These are phyloP conservation scores for Albugo laibachii DNA, from an alignment of 352 stramenopile genomes.

Conservation along the genomic window DNA sequence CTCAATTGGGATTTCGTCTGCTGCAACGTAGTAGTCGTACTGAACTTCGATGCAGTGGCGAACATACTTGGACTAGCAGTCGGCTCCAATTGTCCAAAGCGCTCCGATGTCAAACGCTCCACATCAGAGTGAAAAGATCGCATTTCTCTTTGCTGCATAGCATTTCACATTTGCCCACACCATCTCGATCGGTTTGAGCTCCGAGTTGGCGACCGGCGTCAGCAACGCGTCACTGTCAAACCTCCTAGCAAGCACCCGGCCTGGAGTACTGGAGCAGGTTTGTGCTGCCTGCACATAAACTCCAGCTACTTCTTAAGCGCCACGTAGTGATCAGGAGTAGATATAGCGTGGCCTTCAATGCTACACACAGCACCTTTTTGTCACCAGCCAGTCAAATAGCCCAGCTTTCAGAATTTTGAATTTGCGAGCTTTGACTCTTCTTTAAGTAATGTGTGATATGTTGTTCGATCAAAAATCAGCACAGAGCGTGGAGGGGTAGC, in stretches of 20 bases:
- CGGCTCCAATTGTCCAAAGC: neutral
- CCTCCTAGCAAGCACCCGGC: conserved; percentile 2
- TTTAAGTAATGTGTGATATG: conserved; percentile 8
- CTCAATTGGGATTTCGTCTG: neutral
- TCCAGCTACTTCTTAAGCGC: conserved; percentile 3
- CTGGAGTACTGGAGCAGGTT: conserved; percentile 3
- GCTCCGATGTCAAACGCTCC: neutral
- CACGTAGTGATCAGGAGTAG: neutral
- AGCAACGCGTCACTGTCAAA: conserved; percentile 4
- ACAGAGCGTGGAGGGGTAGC: conserved; percentile 3
- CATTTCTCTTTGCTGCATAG: conserved; percentile 1
- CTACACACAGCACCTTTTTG: conserved; percentile 5
- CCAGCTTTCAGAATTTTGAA: conserved; percentile 3
- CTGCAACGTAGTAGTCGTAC: neutral
- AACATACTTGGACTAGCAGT: conserved; percentile 5
- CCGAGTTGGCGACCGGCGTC: neutral
- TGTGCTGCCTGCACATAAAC: conserved; percentile 5
- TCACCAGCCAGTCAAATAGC: no score
- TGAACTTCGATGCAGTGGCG: conserved; percentile 5
- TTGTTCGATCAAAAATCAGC: conserved; percentile 10
- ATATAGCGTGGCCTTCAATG: neutral
- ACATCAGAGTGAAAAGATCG: conserved; percentile 5
- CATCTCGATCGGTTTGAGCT: conserved; percentile 5
- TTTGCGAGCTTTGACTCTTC: conserved; percentile 3
- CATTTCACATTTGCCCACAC: conserved; percentile 6